Evolutionary conservation across 2,329 filamentous ascomycete species (phyloP), one percentile per base, ranked within the genome.

Genomic region (Thielaviopsis euricoi): DNA sequence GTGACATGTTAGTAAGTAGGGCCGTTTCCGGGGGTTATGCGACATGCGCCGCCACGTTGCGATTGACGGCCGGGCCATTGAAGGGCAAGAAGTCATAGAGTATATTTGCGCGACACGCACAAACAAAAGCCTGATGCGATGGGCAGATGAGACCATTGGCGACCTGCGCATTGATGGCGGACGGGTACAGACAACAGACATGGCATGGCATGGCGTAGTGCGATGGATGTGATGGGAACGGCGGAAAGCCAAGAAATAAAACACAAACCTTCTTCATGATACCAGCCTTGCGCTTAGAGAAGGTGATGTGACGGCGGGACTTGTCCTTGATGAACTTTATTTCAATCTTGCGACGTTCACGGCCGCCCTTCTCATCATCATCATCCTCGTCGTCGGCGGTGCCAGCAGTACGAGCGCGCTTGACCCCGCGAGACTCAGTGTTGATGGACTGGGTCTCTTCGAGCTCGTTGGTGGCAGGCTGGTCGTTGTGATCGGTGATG

Each of bases 291-390:
- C 93, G 89, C 83, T 98, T 98, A 66, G 91, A 97, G 73, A 98
- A 97, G 67, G 93, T 97, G 71, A 97, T 98, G 77, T 98, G 93
- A 63, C 93, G 87, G 75, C 93, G 89, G 75, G 91, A 97, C 79
- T 98, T 98, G 76, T 98, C 93, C 74, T 90, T 91, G 73, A 98
- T 98, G 76, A 98, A 98, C 81, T 98, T 98, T 77, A 98, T 98
- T 75, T 98, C 93, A 68, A 98, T 98, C 86, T 98, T 98, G 76
- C 93, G 85, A 70, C 93, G 86, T 81, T 97, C 93, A 73, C 93
- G 90, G 69, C 89, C 89, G 63, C 89, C 89, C 82, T 97, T 97
- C 73, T 96, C 91, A 66, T 95, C 90, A 66, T 97, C 90, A 64
- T 97, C 93, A 64, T 97, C 91, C 64, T 97, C 93, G 69, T 97